These are phyloP conservation scores for Pythium pyrilobum DNA, from an alignment of 352 stramenopile genomes.

Conservation along the genomic window DNA sequence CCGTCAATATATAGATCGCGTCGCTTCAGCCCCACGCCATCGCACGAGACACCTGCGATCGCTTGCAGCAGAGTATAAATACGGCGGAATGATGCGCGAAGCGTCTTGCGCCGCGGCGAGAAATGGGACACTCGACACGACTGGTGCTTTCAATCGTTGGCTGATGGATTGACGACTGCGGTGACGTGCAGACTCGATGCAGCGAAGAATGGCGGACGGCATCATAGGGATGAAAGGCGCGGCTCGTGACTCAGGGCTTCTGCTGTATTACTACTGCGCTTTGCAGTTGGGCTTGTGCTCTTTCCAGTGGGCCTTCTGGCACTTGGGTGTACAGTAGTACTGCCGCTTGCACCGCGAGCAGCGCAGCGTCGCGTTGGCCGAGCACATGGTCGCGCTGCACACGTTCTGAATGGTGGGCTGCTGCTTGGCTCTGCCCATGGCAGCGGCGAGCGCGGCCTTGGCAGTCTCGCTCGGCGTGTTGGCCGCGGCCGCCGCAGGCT, in stretches of 20 bases:
- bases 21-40: too few species aligned
- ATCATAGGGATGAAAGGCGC: too few species aligned
- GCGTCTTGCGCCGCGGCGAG: not conserved
- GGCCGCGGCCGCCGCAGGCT: constrained; percentile 25
- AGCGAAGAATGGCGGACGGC: too few species aligned
- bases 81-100: not conserved
- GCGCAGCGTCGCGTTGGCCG: constrained; percentile 59
- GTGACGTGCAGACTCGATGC: too few species aligned
- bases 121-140: not conserved
- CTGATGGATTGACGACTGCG: not conserved
- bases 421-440: constrained; percentile 24
- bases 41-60: too few species aligned
- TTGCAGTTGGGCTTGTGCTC: constrained; percentile 71
- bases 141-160: not conserved
- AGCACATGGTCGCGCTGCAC: constrained; percentile 64
- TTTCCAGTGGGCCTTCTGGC: constrained; percentile 83
- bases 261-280: too few species aligned
- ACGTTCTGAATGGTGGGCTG: constrained; percentile 33
- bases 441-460: constrained; percentile 21
- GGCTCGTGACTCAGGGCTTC: too few species aligned
- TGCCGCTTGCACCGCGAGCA: constrained; percentile 81
- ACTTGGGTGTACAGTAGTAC: constrained; percentile 82
- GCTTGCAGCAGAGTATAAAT: not conserved
- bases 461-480: constrained; percentile 24
- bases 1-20: not conserved